Percentiles rank a stretch among this genome's conserved stretches.
Conservation (phyloP, 495 filamentous ascomycete genomes). For the Penicillium silybi region DNA sequence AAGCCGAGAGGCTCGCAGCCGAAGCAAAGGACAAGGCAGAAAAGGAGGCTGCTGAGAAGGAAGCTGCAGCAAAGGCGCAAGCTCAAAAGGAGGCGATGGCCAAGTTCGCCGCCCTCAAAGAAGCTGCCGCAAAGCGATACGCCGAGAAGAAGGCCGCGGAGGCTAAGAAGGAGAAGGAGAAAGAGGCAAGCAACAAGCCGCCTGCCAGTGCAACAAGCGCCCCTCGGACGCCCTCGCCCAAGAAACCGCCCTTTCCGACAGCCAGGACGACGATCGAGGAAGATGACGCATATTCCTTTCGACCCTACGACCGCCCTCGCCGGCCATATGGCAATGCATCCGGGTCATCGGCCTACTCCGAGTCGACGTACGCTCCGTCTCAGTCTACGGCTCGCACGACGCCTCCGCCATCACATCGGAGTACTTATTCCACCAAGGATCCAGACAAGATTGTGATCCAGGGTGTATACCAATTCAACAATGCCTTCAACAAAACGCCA, state of each 20-base stretch:
- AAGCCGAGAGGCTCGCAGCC: conserved; percentile 39
- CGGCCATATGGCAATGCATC: conserved; percentile 41
- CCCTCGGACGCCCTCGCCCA: conserved; percentile 47
- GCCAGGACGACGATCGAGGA: conserved; percentile 65
- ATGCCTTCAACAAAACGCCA: conserved; percentile 74
- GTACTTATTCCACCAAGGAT: conserved; percentile 77
- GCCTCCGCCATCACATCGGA: conserved; percentile 72
- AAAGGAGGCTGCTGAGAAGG: conserved; percentile 43
- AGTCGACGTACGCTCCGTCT: conserved; percentile 79
- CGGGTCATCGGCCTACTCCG: conserved; percentile 68
- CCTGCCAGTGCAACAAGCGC: conserved; percentile 26
- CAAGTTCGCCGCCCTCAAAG: conserved; percentile 43
- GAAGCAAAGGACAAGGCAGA: conserved; percentile 33
- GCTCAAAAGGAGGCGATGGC: conserved; percentile 47
- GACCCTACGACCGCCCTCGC: conserved; percentile 76
- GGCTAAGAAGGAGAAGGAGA: conserved; percentile 28
- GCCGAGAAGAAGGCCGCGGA: conserved; percentile 46
- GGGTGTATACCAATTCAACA: conserved; percentile 87
- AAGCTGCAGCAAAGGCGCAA: conserved; percentile 40
- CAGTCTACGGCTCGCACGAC: conserved; percentile 80
- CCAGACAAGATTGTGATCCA: conserved; percentile 92
- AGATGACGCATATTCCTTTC: conserved; percentile 68
- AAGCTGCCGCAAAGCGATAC: conserved; percentile 43
- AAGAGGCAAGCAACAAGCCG: conserved; percentile 21
- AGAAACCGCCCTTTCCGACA: conserved; percentile 54